These are phyloP conservation scores for Phialemoniopsis sp. DNA, from an alignment of 2,329 filamentous ascomycete species.

Conservation along the genomic window DNA sequence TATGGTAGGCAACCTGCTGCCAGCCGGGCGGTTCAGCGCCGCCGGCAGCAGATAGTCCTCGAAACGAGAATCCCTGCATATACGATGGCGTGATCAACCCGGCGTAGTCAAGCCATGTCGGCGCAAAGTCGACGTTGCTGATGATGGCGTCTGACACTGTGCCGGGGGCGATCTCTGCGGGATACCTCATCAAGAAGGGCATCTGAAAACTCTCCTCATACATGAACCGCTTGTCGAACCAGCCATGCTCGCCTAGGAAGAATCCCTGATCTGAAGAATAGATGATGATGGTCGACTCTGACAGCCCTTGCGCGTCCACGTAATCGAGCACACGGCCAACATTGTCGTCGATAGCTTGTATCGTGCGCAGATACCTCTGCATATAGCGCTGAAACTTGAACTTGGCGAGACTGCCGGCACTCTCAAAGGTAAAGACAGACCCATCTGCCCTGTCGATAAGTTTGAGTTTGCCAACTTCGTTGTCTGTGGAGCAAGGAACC, in stretches of 20 bases:
- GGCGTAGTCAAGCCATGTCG: conserved; percentile 43
- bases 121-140: conserved; percentile 50
- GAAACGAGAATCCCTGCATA: conserved; percentile 47
- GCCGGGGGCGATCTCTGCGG: conserved; percentile 29
- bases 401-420: conserved; percentile 33
- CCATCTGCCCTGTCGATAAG: conserved; percentile 43
- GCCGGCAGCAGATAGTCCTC: conserved; percentile 25
- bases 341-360: conserved; percentile 48
- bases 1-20: conserved; percentile 49
- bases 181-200: conserved; percentile 46
- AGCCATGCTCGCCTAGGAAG: conserved; percentile 52
- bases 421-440: conserved; percentile 38
- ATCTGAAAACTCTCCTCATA: conserved; percentile 55
- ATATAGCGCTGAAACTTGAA: conserved; percentile 56
- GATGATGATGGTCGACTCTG: conserved; percentile 44
- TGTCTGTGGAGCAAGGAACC: too few species aligned
- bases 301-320: conserved; percentile 33
- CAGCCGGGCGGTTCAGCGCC: conserved; percentile 34
- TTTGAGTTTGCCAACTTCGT: conserved; percentile 18
- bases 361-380: conserved; percentile 48
- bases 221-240: conserved; percentile 56
- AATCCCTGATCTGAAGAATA: conserved; percentile 53
- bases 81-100: conserved; percentile 34
- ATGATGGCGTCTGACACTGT: conserved; percentile 42
- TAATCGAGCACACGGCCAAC: conserved; percentile 43